Base-by-base conservation (phyloP, 1,284 basidiomycete genomes). In the Puccinia horiana region DNA sequence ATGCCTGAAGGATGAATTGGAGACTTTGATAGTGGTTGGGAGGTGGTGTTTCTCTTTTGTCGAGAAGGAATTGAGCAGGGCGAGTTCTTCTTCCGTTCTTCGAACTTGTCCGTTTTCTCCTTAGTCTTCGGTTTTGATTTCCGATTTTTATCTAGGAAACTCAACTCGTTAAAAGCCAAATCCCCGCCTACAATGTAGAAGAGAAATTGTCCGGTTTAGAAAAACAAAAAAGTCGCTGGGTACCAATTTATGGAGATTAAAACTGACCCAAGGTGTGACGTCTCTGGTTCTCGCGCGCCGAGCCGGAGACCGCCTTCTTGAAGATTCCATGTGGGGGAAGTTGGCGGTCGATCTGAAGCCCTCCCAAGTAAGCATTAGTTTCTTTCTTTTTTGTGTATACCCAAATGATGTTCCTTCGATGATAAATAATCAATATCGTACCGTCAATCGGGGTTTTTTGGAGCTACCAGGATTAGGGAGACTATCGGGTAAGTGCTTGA, bases 241-340 rank as follows among this genome's bases (percentile, higher is more conserved):
- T 16, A 61, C 8, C 11, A 2, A 35, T 5, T 14, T 35, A 35
- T 6, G n/a, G 29, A 26, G 6, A 26, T 26, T 5, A 18, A 32
- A 16, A 35, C 58, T 61, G 58, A 61, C 58, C 58, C 58, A 26
- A 61, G 3, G 58, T 61, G 29, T 29, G 18, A 61, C 58, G 58
- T 16, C 58, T 8, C 20, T 54, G 11, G 11, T 14, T 54, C 9
- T 23, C 4, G 8, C n/a, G 26, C 12, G 58, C 58, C 58, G 58
- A 61, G 32, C 58, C 58, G 16, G 29, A 61, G 58, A 61, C 58
- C 18, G 58, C 58, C 58, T 61, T 61, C 32, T 61, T 61, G 58
- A 61, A 61, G 32, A 61, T 61, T 29, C 29, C 58, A 11, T 61
- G 58, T 29, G 58, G 29, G 29, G 3, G 58, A 35, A 61, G 32